Base-by-base conservation (phyloP, 2,329 filamentous ascomycete genomes). In the Clathrospora elynae region DNA sequence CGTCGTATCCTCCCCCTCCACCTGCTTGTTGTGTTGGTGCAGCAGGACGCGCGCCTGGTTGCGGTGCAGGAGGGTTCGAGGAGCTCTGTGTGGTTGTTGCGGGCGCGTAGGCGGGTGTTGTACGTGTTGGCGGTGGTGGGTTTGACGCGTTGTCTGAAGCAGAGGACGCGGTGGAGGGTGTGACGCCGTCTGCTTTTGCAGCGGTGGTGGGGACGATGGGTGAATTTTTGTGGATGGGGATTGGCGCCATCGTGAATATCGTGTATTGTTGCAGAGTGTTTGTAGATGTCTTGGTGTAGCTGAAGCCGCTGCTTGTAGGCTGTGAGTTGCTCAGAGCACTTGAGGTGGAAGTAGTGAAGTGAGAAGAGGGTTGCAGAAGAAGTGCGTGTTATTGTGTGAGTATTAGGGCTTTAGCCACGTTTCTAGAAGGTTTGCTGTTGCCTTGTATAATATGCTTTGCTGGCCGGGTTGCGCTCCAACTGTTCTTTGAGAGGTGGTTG, bases 171-270 rank as follows among this genome's bases (percentile, higher is more conserved):
- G 72, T 73, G 44, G 72, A 63, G 3, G 70, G 68, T 1, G 69
- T 71, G 16, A 64, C 44, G 22, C 64, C 70, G 28, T 55, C 48
- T 43, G 61, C 53, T 59, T 73, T 74, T 45, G 60, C 57, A 30
- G 58, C 48, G 3, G 74, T 64, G 7, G 56, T 49, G 4, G 74
- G 65, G 9, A 63, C 63, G 50, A 78, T 76, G 37, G 75, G 75
- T 16, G 70, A 70, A 51, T 77, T 66, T 42, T 72, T 71, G 67
- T 76, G 73, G 41, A 76, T 67, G 29, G 66, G 72, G 30, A 77
- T 71, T 9, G 73, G 74, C 9, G 74, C 72, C 75, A 77, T 77
- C 8, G 26, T 70, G 44, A 28, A 41, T 24, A 19, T 36, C 24
- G 24, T 36, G 35, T 36, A 26, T 23, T 22, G 24, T 38, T 33